These are phyloP conservation scores for Chlorella sp. DNA, from an alignment of 139 green algal species.

Conservation along the genomic window DNA sequence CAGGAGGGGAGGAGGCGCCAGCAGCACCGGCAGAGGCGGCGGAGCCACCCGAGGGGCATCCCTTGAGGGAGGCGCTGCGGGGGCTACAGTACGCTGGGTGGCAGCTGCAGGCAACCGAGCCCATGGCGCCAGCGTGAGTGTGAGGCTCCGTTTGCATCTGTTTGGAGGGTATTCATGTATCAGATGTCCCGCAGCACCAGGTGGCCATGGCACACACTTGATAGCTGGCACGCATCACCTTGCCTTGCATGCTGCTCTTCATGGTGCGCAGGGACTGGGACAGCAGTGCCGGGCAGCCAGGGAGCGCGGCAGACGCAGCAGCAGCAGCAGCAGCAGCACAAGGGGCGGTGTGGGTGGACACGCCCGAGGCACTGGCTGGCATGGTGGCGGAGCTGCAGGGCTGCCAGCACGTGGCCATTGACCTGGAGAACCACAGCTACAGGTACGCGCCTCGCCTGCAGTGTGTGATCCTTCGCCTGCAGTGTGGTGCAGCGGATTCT, in stretches of 20 bases:
- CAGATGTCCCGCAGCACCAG: too few relatives aligned
- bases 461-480: background rate
- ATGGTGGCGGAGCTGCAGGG: slow-evolving; percentile 42
- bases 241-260: background rate
- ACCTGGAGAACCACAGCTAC: slow-evolving; percentile 60
- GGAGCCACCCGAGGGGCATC: too few relatives aligned
- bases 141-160: background rate
- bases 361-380: slow-evolving; percentile 18
- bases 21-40: too few relatives aligned
- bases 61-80: too few relatives aligned
- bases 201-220: background rate
- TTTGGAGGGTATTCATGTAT: background rate
- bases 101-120: background rate
- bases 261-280: background rate
- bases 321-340: too few relatives aligned
- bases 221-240: background rate
- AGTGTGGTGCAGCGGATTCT: background rate
- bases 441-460: too few relatives aligned
- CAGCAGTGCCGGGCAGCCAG: too few relatives aligned
- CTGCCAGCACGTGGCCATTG: slow-evolving; percentile 65
- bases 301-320: too few relatives aligned
- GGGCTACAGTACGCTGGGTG: too few relatives aligned
- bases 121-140: background rate
- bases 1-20: too few relatives aligned
- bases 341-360: slow-evolving; percentile 45